A percentile compares a stretch with the other conserved stretches of the same genome.
Conservation (phyloP, 1,284 basidiomycete genomes). For the Cerioporus squamosus region DNA sequence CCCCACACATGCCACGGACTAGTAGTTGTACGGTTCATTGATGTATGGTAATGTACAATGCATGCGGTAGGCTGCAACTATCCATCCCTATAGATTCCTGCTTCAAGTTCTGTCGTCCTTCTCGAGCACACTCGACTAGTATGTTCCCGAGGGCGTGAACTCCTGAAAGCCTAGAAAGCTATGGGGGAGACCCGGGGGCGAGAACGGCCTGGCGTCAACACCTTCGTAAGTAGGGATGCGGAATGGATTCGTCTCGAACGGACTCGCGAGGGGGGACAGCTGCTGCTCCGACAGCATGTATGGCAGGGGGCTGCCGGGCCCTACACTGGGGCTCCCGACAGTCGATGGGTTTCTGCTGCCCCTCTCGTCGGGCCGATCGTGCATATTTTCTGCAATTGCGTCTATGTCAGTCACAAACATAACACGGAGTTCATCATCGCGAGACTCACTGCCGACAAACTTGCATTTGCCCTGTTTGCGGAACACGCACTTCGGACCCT, state of each 20-base stretch:
- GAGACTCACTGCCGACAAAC: constrained; percentile 39
- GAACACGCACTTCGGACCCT: constrained; percentile 38
- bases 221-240: constrained; percentile 23
- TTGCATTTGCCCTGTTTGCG: constrained; percentile 40
- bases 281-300: constrained; percentile 8
- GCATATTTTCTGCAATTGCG: too few species aligned
- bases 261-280: constrained; percentile 21
- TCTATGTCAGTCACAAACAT: too few species aligned
- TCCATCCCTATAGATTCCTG: too few species aligned
- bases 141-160: constrained; percentile 9
- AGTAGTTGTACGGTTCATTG: not conserved
- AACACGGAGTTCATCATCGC: too few species aligned
- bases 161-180: constrained; percentile 23
- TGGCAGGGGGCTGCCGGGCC: constrained; percentile 9
- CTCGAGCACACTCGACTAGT: not conserved
- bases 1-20: not conserved
- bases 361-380: not conserved
- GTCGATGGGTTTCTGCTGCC: not conserved
- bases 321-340: constrained; percentile 6
- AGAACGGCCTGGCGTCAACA: constrained; percentile 23
- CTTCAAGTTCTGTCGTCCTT: not conserved
- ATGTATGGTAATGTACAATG: not conserved
- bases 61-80: too few species aligned
- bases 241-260: constrained; percentile 13
- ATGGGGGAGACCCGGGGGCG: constrained; percentile 14